phyloP scores from a whole-genome alignment of 805 yeast genomes.

The Saturnispora serradocipensis region DNA sequence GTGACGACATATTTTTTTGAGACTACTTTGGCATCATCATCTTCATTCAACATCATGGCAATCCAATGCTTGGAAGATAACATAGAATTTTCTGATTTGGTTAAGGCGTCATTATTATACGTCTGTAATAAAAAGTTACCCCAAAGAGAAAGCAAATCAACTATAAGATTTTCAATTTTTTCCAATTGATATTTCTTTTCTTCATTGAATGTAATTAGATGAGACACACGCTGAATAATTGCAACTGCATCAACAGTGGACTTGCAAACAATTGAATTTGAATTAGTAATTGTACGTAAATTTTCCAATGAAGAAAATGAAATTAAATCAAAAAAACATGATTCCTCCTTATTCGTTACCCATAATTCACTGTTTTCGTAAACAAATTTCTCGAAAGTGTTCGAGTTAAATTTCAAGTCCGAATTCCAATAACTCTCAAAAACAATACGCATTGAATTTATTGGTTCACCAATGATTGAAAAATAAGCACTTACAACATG shows the following conservation, averaged over 20 bases:
- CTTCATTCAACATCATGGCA: constrained; percentile 8
- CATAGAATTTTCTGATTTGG: constrained; percentile 8
- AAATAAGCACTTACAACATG: constrained; percentile 37
- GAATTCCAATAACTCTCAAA: constrained; percentile 14
- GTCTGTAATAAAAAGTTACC: constrained; percentile 33
- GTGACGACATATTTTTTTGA: constrained; percentile 15
- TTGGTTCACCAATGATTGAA: constrained; percentile 52
- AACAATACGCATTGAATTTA: constrained; percentile 15
- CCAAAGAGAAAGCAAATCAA: constrained; percentile 34
- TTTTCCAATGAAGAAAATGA: constrained; percentile 24
- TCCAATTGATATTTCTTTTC: constrained; percentile 12
- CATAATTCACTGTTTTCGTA: not conserved
- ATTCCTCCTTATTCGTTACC: constrained; percentile 7
- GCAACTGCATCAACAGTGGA: constrained; percentile 42
- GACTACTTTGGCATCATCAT: not conserved
- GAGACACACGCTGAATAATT: constrained; percentile 31
- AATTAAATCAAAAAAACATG: constrained; percentile 29
- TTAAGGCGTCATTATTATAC: not conserved
- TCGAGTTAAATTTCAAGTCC: constrained; percentile 6
- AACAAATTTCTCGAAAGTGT: constrained; percentile 10
- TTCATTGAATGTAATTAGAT: constrained; percentile 22
- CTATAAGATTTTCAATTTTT: constrained; percentile 22
- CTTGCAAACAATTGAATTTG: constrained; percentile 30
- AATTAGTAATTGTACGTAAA: constrained; percentile 18
- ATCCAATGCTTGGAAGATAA: constrained; percentile 23